Evolutionary conservation across 2,329 filamentous ascomycete genomes (phyloP).

Genomic region (Pseudocercospora eumusae): DNA sequence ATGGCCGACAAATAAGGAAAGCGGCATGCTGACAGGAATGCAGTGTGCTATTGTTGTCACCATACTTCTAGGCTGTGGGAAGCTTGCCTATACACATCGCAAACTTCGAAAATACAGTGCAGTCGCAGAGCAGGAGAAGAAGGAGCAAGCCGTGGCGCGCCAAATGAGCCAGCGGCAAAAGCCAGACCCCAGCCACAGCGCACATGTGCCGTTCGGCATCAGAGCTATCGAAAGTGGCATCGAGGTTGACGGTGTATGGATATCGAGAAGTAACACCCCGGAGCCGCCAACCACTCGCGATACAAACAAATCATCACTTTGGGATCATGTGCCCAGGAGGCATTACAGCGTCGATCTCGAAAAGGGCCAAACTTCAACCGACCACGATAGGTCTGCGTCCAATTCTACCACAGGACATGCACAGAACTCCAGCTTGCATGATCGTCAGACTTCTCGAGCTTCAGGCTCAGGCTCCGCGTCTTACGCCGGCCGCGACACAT

Average conservation of each 20-base stretch:
- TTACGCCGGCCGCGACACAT: slow-evolving; percentile 25
- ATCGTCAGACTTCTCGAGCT: slow-evolving; percentile 44
- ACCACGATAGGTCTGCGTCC: slow-evolving; percentile 13
- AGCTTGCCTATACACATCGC: slow-evolving; percentile 56
- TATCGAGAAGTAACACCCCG: slow-evolving; percentile 49
- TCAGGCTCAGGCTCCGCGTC: slow-evolving; percentile 33
- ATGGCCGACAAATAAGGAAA: slow-evolving; percentile 7
- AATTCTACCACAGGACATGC: slow-evolving; percentile 29
- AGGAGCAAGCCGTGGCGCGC: slow-evolving; percentile 38
- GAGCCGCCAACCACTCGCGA: slow-evolving; percentile 32
- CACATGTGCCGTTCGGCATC: slow-evolving; percentile 80
- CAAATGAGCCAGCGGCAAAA: slow-evolving; percentile 36
- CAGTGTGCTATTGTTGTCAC: slow-evolving; percentile 69
- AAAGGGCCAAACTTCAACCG: slow-evolving; percentile 14
- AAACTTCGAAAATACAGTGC: slow-evolving; percentile 46
- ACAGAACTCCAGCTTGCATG: slow-evolving; percentile 41
- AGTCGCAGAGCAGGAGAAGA: slow-evolving; percentile 36
- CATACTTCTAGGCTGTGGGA: slow-evolving; percentile 66
- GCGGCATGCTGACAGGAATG: slow-evolving; percentile 34
- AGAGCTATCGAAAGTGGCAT: slow-evolving; percentile 81
- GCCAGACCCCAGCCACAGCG: slow-evolving; percentile 48
- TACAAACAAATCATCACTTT: slow-evolving; percentile 28
- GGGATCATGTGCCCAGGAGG: slow-evolving; percentile 22
- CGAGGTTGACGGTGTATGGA: slow-evolving; percentile 76
- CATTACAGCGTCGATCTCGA: slow-evolving; percentile 25